Evolutionary conservation across 805 yeast species (phyloP).

Genomic region (Lachancea dasiensis): DNA sequence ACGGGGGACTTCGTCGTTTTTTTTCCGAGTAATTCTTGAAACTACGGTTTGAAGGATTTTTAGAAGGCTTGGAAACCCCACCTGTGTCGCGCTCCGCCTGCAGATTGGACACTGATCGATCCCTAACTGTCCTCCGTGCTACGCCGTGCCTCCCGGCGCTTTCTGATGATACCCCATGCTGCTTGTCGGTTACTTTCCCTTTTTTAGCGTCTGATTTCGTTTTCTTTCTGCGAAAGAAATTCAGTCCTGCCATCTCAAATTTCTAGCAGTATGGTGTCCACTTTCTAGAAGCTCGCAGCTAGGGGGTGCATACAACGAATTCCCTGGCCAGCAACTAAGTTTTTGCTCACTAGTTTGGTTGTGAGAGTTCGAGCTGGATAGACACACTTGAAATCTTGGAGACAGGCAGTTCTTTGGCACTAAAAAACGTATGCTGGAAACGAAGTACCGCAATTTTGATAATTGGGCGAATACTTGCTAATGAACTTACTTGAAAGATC

Average conservation of each 20-base stretch:
- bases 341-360: no score
- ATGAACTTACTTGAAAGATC: no score
- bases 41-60: background rate
- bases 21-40: constrained; percentile 16
- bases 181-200: background rate
- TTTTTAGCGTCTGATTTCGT: background rate
- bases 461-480: no score
- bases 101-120: constrained; percentile 7
- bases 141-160: constrained; percentile 5
- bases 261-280: constrained; percentile 1
- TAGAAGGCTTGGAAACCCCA: background rate
- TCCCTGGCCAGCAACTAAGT: no score
- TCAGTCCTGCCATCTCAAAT: constrained; percentile 2
- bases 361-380: no score
- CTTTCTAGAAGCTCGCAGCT: no score
- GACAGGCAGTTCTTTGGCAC: no score
- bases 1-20: background rate
- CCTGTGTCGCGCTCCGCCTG: background rate
- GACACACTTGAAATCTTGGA: no score
- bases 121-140: constrained; percentile 6
- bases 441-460: no score
- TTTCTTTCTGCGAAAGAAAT: constrained; percentile 2
- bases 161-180: background rate
- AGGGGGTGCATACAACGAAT: no score
- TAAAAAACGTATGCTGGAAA: no score